phyloP scores from a whole-genome alignment of 306 rosid species.

The Senna tora region DNA sequence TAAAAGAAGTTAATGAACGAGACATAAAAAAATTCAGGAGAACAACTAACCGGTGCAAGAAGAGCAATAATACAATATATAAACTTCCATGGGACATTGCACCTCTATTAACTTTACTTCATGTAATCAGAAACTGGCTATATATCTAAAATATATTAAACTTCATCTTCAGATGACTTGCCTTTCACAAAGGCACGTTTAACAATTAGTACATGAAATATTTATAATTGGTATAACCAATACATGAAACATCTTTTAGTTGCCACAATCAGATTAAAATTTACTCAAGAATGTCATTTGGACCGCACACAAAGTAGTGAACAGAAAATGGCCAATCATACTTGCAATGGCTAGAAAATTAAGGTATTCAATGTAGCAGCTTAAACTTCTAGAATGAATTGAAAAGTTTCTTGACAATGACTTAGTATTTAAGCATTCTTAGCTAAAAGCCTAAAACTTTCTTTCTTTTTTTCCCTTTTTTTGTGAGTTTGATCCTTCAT shows the following conservation, averaged over 20 bases:
- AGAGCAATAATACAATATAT: conserved; percentile 18
- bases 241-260: no score
- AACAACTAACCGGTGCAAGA: conserved; percentile 6
- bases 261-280: conserved; percentile 9
- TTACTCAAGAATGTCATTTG: conserved; percentile 21
- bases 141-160: conserved; percentile 30
- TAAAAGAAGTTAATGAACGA: conserved; percentile 35
- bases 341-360: conserved; percentile 22
- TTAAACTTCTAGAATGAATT: conserved; percentile 15
- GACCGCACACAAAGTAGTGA: not conserved
- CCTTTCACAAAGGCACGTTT: conserved; percentile 53
- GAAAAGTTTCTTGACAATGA: conserved; percentile 21
- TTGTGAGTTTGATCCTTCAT: not conserved
- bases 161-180: conserved; percentile 72
- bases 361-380: conserved; percentile 29
- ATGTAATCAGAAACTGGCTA: conserved; percentile 17
- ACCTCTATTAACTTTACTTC: conserved; percentile 22
- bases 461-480: not conserved
- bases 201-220: conserved; percentile 28
- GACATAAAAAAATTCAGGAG: conserved; percentile 16
- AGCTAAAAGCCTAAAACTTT: no score
- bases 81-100: not conserved
- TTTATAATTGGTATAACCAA: conserved; percentile 3
- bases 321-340: conserved; percentile 18
- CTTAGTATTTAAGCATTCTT: conserved; percentile 12